These are phyloP conservation scores for Centella asiatica DNA, from an alignment of 129 eudicot species.

Conservation along the genomic window DNA sequence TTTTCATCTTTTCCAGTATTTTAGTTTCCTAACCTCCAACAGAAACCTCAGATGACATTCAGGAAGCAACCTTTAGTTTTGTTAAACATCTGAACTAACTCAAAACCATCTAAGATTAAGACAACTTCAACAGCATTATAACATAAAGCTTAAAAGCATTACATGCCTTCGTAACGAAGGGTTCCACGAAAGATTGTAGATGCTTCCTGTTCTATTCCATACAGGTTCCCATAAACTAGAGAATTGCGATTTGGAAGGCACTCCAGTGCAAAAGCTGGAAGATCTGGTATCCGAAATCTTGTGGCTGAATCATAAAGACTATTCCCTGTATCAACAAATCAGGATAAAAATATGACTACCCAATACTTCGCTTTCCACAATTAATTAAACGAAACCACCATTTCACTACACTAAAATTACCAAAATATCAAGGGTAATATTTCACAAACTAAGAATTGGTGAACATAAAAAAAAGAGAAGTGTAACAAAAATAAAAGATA, in stretches of 20 bases:
- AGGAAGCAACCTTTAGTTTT: background rate
- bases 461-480: too few species aligned
- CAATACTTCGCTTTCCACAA: too few species aligned
- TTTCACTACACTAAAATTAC: too few species aligned
- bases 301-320: constrained; percentile 74
- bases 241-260: constrained; percentile 91
- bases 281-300: constrained; percentile 62
- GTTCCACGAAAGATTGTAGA: constrained; percentile 89
- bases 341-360: too few species aligned
- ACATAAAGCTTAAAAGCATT: constrained; percentile 2
- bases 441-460: background rate
- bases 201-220: constrained; percentile 80
- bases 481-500: too few species aligned
- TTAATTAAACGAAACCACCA: background rate
- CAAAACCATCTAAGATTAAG: background rate
- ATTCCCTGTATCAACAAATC: constrained; percentile 51
- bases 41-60: background rate
- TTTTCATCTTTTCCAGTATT: background rate
- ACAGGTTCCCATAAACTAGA: constrained; percentile 70
- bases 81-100: background rate
- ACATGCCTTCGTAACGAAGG: constrained; percentile 86
- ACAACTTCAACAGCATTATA: background rate
- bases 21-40: background rate
- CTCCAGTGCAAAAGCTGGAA: constrained; percentile 97
- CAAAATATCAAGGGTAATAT: background rate